Evolutionary conservation across 331 rosid species (phyloP).

Genomic region (Dryas integrifolia): DNA sequence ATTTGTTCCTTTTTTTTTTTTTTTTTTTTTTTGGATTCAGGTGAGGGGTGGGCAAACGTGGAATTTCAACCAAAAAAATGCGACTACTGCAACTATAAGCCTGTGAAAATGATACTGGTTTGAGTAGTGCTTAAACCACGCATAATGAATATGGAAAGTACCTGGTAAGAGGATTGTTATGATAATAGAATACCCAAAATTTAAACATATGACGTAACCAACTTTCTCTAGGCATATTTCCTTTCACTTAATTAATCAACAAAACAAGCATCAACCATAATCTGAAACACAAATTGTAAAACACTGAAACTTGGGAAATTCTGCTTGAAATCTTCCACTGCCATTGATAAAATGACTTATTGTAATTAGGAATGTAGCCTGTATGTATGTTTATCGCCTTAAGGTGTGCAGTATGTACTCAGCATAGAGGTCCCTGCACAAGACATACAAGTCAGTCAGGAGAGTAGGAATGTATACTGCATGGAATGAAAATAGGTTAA

Average conservation of each 20-base stretch:
- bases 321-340: constrained; percentile 14
- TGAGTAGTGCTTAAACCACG: not conserved
- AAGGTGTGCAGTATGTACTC: constrained; percentile 79
- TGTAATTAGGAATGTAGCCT: constrained; percentile 27
- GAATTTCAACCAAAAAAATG: no score
- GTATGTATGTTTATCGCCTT: constrained; percentile 54
- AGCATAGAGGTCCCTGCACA: constrained; percentile 93
- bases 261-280: constrained; percentile 7
- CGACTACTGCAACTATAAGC: not conserved
- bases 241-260: constrained; percentile 2
- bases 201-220: not conserved
- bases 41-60: no score
- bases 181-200: not conserved
- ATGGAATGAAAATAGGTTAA: not conserved
- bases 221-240: not conserved
- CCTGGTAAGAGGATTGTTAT: no score
- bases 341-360: constrained; percentile 30
- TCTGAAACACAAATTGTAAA: not conserved
- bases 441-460: constrained; percentile 17
- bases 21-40: no score
- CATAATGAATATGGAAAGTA: not conserved
- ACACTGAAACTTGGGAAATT: not conserved
- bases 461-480: not conserved
- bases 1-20: no score
- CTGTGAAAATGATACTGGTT: not conserved